A percentile compares a stretch with the other conserved stretches of the same genome.
These are phyloP conservation scores for Aureobasidium subglaciale DNA, from an alignment of 2,329 filamentous ascomycete species.

Conservation along the genomic window DNA sequence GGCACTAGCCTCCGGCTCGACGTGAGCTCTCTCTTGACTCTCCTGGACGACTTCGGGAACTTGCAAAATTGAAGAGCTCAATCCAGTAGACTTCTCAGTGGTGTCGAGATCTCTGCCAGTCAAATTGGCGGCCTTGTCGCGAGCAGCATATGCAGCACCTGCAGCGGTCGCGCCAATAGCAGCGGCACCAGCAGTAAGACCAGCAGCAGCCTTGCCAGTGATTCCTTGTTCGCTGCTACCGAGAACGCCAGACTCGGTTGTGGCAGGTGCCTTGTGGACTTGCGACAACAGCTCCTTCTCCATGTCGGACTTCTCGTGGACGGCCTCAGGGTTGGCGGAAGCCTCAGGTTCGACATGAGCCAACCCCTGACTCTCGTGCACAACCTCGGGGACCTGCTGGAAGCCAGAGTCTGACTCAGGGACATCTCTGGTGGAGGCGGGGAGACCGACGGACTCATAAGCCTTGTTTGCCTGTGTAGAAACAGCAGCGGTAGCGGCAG, in stretches of 20 bases:
- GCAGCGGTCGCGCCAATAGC: conserved; percentile 30
- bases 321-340: conserved; percentile 53
- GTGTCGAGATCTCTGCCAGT: conserved; percentile 17
- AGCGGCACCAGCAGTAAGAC: conserved; percentile 26
- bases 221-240: conserved; percentile 25
- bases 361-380: conserved; percentile 57
- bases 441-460: not conserved
- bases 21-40: conserved; percentile 60
- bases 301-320: conserved; percentile 40
- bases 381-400: conserved; percentile 26
- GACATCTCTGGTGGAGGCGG: conserved; percentile 25
- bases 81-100: not conserved
- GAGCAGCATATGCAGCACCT: conserved; percentile 28
- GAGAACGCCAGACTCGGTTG: conserved; percentile 28
- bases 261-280: conserved; percentile 35
- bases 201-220: conserved; percentile 34
- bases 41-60: conserved; percentile 39
- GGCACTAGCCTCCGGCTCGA: conserved; percentile 60
- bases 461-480: conserved; percentile 14
- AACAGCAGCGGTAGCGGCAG: conserved; percentile 30
- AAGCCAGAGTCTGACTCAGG: conserved; percentile 29
- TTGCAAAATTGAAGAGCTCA: not conserved
- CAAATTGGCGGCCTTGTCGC: conserved; percentile 30
- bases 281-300: conserved; percentile 63
- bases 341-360: conserved; percentile 59